A percentile compares a stretch with the other conserved stretches of the same genome.
phyloP scores from a whole-genome alignment of 768 basidiomycete genomes.

The Phanerodontia chrysosporium region DNA sequence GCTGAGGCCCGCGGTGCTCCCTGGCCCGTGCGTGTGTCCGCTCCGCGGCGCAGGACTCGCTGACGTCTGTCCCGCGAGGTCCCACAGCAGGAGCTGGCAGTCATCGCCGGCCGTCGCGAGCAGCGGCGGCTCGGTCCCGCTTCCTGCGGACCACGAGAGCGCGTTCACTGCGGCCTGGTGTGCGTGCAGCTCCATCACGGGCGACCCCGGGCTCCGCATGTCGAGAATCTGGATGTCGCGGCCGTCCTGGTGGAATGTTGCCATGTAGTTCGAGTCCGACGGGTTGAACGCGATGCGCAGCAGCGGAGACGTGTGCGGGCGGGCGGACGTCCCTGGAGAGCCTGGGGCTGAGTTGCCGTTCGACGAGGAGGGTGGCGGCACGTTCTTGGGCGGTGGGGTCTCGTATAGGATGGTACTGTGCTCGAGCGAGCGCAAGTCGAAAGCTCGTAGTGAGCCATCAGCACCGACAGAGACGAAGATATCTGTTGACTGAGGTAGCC shows the following conservation, averaged over 20 bases:
- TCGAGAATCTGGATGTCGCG: constrained; percentile 89
- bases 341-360: neutral
- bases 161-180: constrained; percentile 83
- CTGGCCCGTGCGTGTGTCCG: neutral
- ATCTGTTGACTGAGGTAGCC: constrained; percentile 93
- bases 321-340: constrained; percentile 55
- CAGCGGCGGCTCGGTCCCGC: constrained; percentile 59
- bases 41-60: constrained; percentile 54
- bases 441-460: constrained; percentile 93
- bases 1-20: constrained; percentile 64
- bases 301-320: constrained; percentile 76
- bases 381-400: constrained; percentile 75
- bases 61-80: constrained; percentile 64
- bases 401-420: constrained; percentile 99
- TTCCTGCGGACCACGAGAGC: constrained; percentile 77
- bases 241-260: constrained; percentile 94
- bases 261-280: constrained; percentile 90
- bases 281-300: constrained; percentile 91
- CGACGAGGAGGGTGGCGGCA: constrained; percentile 46
- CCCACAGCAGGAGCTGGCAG: constrained; percentile 92
- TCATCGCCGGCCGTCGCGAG: constrained; percentile 91
- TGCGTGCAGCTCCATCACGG: constrained; percentile 86
- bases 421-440: constrained; percentile 93
- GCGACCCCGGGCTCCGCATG: constrained; percentile 94
- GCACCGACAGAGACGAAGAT: constrained; percentile 98